A percentile compares a stretch with the other conserved stretches of the same genome.
phyloP scores from a whole-genome alignment of 345 rosid genomes.

The Carallia brachiata region DNA sequence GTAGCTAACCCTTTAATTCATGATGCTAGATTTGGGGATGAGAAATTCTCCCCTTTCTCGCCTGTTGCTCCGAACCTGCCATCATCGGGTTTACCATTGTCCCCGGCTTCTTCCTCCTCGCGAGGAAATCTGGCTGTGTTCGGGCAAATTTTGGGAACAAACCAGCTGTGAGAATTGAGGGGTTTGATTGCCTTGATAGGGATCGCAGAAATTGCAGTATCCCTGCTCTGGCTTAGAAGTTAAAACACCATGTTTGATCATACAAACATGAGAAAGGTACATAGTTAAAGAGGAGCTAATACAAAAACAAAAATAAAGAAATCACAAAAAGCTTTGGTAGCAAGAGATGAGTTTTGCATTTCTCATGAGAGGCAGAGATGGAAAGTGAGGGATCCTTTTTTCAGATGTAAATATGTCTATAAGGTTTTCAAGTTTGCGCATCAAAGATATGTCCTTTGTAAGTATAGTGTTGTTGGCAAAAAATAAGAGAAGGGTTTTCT shows the following conservation, averaged over 20 bases:
- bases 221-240: conserved; percentile 66
- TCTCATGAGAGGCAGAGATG: conserved; percentile 7
- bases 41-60: conserved; percentile 43
- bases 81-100: conserved; percentile 22
- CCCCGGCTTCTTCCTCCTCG: conserved; percentile 55
- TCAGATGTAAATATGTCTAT: conserved; percentile 36
- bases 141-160: conserved; percentile 77
- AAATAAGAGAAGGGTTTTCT: conserved; percentile 22
- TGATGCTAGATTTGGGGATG: conserved; percentile 71
- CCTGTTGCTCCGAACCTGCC: conserved; percentile 35
- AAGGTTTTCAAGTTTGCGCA: conserved; percentile 18
- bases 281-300: conserved; percentile 13
- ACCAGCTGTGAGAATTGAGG: conserved; percentile 82
- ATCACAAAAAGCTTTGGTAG: conserved; percentile 10
- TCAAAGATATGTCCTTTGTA: conserved; percentile 18
- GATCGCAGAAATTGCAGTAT: conserved; percentile 69
- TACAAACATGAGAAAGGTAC: conserved; percentile 15
- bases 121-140: conserved; percentile 64
- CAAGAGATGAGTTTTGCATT: conserved; percentile 31
- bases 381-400: conserved; percentile 24
- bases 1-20: conserved; percentile 97
- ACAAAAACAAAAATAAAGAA: not conserved
- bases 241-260: not conserved
- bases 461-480: conserved; percentile 21
- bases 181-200: conserved; percentile 93